phyloP scores from a whole-genome alignment of 108 stramenopile genomes.

The Discostella stelligeroides region DNA sequence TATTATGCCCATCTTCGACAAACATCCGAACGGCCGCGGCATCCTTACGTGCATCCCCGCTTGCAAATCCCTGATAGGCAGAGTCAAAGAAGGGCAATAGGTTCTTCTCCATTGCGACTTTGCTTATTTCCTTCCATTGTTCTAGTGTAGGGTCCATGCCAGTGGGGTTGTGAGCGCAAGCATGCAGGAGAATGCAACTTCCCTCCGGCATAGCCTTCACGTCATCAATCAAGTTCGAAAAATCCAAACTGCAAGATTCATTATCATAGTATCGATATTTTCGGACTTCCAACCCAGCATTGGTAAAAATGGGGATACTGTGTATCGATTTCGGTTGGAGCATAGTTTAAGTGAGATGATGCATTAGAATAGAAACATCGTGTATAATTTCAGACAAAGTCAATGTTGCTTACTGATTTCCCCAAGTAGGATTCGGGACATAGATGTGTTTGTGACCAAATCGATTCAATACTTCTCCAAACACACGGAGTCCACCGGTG shows the following conservation, averaged over 20 bases:
- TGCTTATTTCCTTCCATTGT: slow-evolving; percentile 95
- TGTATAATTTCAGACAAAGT: background rate
- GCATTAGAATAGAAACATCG: background rate
- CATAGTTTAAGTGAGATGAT: background rate
- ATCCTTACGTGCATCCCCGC: slow-evolving; percentile 94
- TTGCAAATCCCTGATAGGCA: slow-evolving; percentile 98
- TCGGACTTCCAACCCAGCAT: slow-evolving; percentile 91
- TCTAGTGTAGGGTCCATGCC: slow-evolving; percentile 95
- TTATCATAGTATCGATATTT: slow-evolving; percentile 93
- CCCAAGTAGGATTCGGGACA: slow-evolving; percentile 98
- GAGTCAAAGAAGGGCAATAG: slow-evolving; percentile 97
- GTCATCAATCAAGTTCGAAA: slow-evolving; percentile 88
- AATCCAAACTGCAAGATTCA: slow-evolving; percentile 81
- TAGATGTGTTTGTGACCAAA: slow-evolving; percentile 91
- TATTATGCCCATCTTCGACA: slow-evolving; percentile 94
- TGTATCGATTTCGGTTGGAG: background rate
- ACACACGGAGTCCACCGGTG: slow-evolving; percentile 96
- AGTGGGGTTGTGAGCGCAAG: slow-evolving; percentile 99
- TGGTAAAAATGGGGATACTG: slow-evolving; percentile 87
- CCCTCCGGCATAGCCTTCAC: slow-evolving; percentile 85
- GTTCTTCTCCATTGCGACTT: slow-evolving; percentile 73
- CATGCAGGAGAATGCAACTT: slow-evolving; percentile 93
- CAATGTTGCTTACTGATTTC: slow-evolving; percentile 77
- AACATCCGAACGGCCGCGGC: slow-evolving; percentile 95
- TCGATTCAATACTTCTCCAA: slow-evolving; percentile 84